phyloP scores from a whole-genome alignment of 371 early-diverging fungal genomes.

The Blastocladiella emersonii region DNA sequence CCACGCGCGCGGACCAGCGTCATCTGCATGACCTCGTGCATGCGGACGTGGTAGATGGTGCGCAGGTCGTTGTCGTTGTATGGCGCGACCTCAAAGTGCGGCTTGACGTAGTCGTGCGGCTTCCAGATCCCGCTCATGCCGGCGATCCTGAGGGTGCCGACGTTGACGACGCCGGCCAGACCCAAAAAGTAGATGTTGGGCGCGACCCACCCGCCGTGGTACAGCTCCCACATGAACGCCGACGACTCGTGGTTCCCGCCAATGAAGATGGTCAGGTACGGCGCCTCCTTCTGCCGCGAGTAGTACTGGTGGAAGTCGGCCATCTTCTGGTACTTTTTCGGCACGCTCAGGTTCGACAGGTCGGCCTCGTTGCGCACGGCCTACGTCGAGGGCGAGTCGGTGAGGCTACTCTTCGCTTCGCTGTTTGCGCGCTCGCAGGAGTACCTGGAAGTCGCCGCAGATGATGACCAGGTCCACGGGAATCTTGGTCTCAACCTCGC shows the following conservation, averaged over 20 bases:
- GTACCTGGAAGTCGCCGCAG: slow-evolving; percentile 94
- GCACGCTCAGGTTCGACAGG: slow-evolving; percentile 60
- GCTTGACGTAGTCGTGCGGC: slow-evolving; percentile 39
- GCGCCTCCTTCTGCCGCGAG: slow-evolving; percentile 60
- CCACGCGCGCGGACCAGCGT: not conserved
- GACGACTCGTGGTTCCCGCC: slow-evolving; percentile 97
- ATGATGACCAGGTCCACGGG: slow-evolving; percentile 81
- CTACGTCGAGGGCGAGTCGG: too few relatives aligned
- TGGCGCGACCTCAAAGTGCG: slow-evolving; percentile 63
- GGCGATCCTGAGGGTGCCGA: slow-evolving; percentile 76
- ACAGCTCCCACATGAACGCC: slow-evolving; percentile 84
- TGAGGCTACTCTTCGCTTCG: slow-evolving; percentile 40
- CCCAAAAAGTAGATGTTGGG: slow-evolving; percentile 91
- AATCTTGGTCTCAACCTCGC: slow-evolving; percentile 33
- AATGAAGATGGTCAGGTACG: slow-evolving; percentile 79
- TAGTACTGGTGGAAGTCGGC: slow-evolving; percentile 89
- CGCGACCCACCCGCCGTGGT: slow-evolving; percentile 91
- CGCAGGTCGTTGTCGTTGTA: slow-evolving; percentile 39
- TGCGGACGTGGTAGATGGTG: slow-evolving; percentile 72
- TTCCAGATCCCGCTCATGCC: slow-evolving; percentile 92
- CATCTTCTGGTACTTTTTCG: slow-evolving; percentile 60
- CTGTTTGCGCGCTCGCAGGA: too few relatives aligned
- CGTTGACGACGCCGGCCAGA: slow-evolving; percentile 58
- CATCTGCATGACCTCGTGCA: slow-evolving; percentile 38
- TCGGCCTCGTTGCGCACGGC: slow-evolving; percentile 74